These are phyloP conservation scores for Mycena filopes DNA, from an alignment of 768 basidiomycete genomes.

Conservation along the genomic window DNA sequence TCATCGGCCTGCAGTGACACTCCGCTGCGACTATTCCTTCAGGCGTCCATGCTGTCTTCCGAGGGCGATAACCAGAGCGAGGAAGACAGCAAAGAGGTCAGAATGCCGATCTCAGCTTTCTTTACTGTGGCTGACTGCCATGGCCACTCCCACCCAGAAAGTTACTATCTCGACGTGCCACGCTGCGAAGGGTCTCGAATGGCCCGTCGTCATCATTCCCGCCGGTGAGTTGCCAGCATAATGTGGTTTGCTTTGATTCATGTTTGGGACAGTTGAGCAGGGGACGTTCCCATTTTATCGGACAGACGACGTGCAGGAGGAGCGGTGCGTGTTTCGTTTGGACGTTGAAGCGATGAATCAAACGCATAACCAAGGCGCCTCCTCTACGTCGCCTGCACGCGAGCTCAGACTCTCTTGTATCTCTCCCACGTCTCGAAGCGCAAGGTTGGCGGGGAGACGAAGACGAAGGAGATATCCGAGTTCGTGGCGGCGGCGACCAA, in stretches of 20 bases:
- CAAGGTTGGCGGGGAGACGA: constrained; percentile 64
- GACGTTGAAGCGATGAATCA: too few species aligned
- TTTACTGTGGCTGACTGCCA: not conserved
- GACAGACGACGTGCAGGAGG: constrained; percentile 82
- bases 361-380: constrained; percentile 68
- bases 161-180: constrained; percentile 90
- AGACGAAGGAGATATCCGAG: constrained; percentile 61
- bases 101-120: constrained; percentile 24
- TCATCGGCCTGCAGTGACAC: constrained; percentile 51
- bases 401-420: constrained; percentile 80
- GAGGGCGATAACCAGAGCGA: constrained; percentile 75
- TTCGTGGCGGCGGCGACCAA: constrained; percentile 62
- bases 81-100: constrained; percentile 57
- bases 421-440: constrained; percentile 61
- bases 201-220: constrained; percentile 89
- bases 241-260: not conserved
- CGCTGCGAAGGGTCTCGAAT: constrained; percentile 91
- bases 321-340: constrained; percentile 75
- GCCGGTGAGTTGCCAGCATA: constrained; percentile 54
- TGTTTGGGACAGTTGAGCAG: constrained; percentile 64
- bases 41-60: constrained; percentile 85
- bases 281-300: constrained; percentile 83
- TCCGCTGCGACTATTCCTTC: constrained; percentile 76
- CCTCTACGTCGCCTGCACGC: constrained; percentile 90
- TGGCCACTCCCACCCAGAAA: constrained; percentile 70